Evolutionary conservation across 352 stramenopile species (phyloP).

Genomic region (Globisporangium barbulae): DNA sequence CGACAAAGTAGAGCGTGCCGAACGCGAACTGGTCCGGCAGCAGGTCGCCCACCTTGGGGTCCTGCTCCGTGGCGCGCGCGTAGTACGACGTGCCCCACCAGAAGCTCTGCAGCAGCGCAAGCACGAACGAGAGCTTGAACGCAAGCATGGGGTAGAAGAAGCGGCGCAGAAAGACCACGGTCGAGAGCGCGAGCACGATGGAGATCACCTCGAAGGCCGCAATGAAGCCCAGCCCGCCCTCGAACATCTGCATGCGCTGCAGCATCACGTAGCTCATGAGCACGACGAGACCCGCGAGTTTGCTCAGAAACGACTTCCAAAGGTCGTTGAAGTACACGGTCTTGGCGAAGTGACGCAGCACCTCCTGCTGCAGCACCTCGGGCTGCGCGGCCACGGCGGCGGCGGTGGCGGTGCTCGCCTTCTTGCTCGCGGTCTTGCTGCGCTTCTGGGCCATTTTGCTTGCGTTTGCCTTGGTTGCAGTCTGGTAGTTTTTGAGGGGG

Average conservation of each 20-base stretch:
- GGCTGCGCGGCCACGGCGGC: conserved; percentile 17
- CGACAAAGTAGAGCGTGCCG: conserved; percentile 66
- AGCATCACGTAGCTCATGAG: conserved; percentile 63
- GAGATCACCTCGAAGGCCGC: conserved; percentile 64
- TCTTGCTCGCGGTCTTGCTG: conserved; percentile 18
- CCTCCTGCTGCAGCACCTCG: conserved; percentile 54
- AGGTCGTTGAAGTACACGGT: conserved; percentile 85
- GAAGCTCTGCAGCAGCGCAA: conserved; percentile 65
- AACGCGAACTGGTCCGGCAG: conserved; percentile 61
- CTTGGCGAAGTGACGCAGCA: conserved; percentile 78
- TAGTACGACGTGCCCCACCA: conserved; percentile 62
- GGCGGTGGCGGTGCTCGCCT: conserved; percentile 2
- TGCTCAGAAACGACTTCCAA: conserved; percentile 81
- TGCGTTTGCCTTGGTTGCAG: background rate
- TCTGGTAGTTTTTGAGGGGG: background rate
- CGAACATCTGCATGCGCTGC: conserved; percentile 52
- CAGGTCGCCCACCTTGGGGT: conserved; percentile 53
- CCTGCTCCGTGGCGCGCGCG: conserved; percentile 39
- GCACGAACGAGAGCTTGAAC: conserved; percentile 77
- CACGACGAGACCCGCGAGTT: conserved; percentile 63
- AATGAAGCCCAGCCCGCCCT: conserved; percentile 47
- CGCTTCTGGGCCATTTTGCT: conserved; percentile 14
- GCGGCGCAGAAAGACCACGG: conserved; percentile 62
- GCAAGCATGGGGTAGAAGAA: conserved; percentile 56
- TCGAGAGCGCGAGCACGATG: conserved; percentile 45